Evolutionary conservation across 345 rosid species (phyloP).

Genomic region (Salix suchowensis): DNA sequence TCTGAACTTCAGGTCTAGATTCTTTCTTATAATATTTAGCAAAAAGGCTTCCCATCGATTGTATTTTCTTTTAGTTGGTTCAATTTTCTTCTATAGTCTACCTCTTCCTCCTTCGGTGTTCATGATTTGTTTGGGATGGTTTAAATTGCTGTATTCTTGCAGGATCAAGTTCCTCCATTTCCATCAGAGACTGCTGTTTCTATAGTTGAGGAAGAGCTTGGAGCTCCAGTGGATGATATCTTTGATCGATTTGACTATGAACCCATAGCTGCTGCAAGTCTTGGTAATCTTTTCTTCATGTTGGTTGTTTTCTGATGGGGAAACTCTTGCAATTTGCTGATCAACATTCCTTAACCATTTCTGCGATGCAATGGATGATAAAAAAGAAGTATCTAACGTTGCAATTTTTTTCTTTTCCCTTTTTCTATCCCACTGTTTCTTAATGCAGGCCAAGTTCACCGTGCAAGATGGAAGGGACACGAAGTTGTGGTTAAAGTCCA

Average conservation of each 20-base stretch:
- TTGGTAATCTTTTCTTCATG: conserved; percentile 47
- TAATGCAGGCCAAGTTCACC: conserved; percentile 88
- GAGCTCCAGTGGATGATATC: conserved; percentile 55
- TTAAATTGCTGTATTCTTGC: conserved; percentile 17
- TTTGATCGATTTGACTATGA: conserved; percentile 84
- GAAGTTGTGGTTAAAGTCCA: conserved; percentile 94
- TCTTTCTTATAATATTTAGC: conserved; percentile 1
- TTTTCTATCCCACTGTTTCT: not conserved
- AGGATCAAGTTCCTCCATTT: conserved; percentile 99
- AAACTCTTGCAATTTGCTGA: conserved; percentile 3
- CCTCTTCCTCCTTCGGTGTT: not conserved
- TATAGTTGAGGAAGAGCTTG: conserved; percentile 91
- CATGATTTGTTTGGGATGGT: not conserved
- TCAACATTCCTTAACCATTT: not conserved
- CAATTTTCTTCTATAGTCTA: not conserved
- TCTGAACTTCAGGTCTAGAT: conserved; percentile 87
- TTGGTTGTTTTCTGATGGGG: conserved; percentile 11
- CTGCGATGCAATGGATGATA: not conserved
- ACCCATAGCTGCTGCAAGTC: conserved; percentile 99
- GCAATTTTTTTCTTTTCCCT: not conserved
- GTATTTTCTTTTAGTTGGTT: not conserved
- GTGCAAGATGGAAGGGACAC: conserved; percentile 84
- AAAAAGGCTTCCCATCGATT: not conserved
- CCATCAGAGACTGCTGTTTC: conserved; percentile 83
- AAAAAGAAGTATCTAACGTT: not conserved